Evolutionary conservation across 352 stramenopile genomes (phyloP), one percentile per base, ranked within the genome.

Genomic region (Phytophthora citrophthora): DNA sequence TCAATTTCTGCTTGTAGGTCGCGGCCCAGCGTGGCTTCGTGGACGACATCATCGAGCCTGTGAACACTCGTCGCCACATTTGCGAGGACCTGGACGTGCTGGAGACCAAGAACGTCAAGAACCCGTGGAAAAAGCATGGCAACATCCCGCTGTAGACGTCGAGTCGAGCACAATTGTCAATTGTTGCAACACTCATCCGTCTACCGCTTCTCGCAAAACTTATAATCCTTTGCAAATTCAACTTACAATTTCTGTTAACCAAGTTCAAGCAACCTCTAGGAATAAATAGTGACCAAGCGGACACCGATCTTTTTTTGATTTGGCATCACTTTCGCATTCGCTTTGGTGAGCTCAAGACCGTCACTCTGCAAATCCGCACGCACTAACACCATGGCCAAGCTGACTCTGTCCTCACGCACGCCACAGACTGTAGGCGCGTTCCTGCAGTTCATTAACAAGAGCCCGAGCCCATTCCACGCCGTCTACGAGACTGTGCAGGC

Each of bases 31-130:
- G 97, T 27, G 97, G 97, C 15, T 99, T 99, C 66, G 81, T 99
- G 59, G 97, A 99, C 77, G 97, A 99, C 72, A 93, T 99, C 49
- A 99, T 99, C 57, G 93, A 99, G 60, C 97, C 97, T 41, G 86
- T 86, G 41, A 79, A 92, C 50, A 99, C 97, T 47, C 85, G 97
- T 27, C 74, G 81, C 20, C 83, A 96, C 46, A 93, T 99, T 43
- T 99, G 95, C 80, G 94, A 99, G 61, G 97, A 99, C 72, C 83
- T 99, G 20, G 81, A 98, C 43, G 65, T 99, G 24, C 81, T 99
- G 9, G 72, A 94, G 54, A 97, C 72, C 26, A 99, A 99, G 86
- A 86, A 97, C 50, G 71, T 98, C 38, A 72, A 82, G 54, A 96
- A 95, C 52, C 93, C 97, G 53, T 93, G 84, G 67, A 97, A 97